Evolutionary conservation across 805 yeast genomes (phyloP).

Genomic region (Saccharomyces paradoxus): DNA sequence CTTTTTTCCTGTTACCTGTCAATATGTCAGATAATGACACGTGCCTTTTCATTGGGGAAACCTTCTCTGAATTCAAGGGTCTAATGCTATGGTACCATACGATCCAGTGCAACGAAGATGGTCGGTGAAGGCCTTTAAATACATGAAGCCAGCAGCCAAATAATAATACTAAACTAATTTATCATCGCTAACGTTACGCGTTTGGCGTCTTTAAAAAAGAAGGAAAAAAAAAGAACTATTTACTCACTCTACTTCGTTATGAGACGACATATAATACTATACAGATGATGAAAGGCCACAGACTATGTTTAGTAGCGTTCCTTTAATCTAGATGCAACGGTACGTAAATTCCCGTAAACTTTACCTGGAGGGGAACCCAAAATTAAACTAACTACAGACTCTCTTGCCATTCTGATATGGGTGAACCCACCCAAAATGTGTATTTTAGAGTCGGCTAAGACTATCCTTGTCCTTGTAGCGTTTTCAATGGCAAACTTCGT

Average conservation of each 20-base stretch:
- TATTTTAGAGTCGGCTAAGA: slow-evolving; percentile 90
- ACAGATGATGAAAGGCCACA: neutral
- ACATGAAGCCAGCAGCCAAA: neutral
- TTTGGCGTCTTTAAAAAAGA: neutral
- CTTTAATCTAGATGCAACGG: slow-evolving; percentile 93
- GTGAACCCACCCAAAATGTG: slow-evolving; percentile 96
- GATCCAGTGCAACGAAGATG: neutral
- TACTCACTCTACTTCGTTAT: neutral
- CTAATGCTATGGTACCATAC: neutral
- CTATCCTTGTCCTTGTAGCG: slow-evolving; percentile 96
- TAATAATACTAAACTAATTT: neutral
- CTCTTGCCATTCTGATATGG: slow-evolving; percentile 97
- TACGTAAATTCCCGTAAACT: slow-evolving; percentile 93
- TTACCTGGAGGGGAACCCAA: slow-evolving; percentile 98
- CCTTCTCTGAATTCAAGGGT: neutral
- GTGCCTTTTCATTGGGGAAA: slow-evolving; percentile 6
- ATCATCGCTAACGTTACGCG: neutral
- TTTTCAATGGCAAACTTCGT: slow-evolving; percentile 97
- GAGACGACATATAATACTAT: slow-evolving; percentile 1
- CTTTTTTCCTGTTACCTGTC: slow-evolving; percentile 9
- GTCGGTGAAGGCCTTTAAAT: neutral
- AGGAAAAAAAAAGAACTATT: neutral
- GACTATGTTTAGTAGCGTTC: slow-evolving; percentile 60
- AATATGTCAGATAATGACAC: slow-evolving; percentile 8
- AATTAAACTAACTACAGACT: slow-evolving; percentile 87